phyloP scores from a whole-genome alignment of 2,329 filamentous ascomycete genomes.

The Xylariaceae sp. region DNA sequence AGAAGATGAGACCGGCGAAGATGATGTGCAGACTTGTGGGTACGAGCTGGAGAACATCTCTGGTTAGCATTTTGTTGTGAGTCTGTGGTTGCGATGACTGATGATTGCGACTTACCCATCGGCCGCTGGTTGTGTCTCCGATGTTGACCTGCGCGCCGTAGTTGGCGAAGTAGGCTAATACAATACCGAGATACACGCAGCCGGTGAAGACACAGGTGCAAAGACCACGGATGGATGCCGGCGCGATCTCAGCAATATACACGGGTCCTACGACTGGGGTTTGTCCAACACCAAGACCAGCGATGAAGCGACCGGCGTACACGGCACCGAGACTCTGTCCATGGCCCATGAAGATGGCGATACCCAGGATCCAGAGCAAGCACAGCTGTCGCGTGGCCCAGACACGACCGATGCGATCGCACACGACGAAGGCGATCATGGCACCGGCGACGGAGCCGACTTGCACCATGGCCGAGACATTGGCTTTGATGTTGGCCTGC shows the following conservation, averaged over 20 bases:
- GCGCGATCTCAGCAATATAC: constrained; percentile 68
- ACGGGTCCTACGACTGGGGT: constrained; percentile 64
- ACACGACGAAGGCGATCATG: constrained; percentile 55
- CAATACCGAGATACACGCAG: constrained; percentile 71
- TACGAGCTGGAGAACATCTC: constrained; percentile 45
- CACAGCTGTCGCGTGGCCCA: constrained; percentile 57
- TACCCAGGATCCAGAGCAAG: constrained; percentile 52
- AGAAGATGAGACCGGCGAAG: constrained; percentile 66
- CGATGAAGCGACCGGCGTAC: constrained; percentile 62
- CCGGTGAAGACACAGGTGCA: constrained; percentile 68
- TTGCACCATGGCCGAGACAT: constrained; percentile 78
- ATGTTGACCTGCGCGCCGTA: constrained; percentile 54
- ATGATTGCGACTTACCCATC: constrained; percentile 38
- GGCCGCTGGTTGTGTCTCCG: constrained; percentile 39
- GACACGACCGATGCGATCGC: constrained; percentile 57
- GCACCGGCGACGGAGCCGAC: constrained; percentile 70
- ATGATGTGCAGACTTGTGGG: constrained; percentile 74
- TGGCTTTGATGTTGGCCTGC: constrained; percentile 64
- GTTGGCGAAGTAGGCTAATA: constrained; percentile 73
- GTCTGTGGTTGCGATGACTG: background rate
- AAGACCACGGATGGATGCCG: constrained; percentile 63
- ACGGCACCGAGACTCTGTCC: constrained; percentile 52
- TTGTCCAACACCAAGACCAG: constrained; percentile 60
- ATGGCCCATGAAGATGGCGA: constrained; percentile 52
- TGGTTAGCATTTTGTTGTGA: constrained; percentile 8